These are phyloP conservation scores for Gonapodya sp. DNA, from an alignment of 192 early-diverging fungal genomes.

Conservation along the genomic window DNA sequence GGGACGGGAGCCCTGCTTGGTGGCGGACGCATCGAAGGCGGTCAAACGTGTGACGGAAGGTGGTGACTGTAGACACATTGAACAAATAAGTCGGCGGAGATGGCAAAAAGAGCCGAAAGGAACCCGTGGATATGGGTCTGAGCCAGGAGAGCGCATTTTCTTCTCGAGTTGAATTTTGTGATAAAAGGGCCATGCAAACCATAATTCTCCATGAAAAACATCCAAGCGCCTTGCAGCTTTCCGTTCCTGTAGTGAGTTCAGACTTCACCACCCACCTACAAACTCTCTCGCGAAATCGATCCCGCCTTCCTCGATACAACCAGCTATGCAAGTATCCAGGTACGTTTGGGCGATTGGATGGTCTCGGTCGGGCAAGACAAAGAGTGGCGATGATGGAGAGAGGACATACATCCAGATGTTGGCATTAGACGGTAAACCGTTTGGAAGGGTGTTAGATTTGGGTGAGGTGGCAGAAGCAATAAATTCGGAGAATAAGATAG, in stretches of 20 bases:
- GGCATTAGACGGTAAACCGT: not conserved
- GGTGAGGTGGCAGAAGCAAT: not conserved
- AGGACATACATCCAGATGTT: not conserved
- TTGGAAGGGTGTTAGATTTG: not conserved
- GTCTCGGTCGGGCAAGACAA: not conserved
- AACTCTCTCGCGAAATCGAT: not conserved
- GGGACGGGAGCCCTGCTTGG: not conserved
- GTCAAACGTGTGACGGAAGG: not conserved
- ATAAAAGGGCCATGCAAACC: too few species aligned
- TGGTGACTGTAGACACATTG: not conserved
- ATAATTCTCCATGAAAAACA: too few species aligned
- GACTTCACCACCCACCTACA: not conserved
- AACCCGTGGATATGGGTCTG: too few species aligned
- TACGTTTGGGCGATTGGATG: not conserved
- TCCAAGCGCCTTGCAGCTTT: too few species aligned
- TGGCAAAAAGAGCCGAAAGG: too few species aligned
- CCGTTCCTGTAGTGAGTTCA: too few species aligned
- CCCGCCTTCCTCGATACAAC: not conserved
- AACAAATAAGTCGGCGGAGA: too few species aligned
- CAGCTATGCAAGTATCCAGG: not conserved
- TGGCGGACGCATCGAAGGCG: not conserved
- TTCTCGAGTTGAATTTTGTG: too few species aligned
- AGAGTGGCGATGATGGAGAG: not conserved
- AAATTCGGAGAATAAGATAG: too few species aligned
- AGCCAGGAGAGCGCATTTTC: too few species aligned